These are phyloP conservation scores for Clonostachys rosea DNA, from an alignment of 2,329 filamentous ascomycete genomes.

Conservation along the genomic window DNA sequence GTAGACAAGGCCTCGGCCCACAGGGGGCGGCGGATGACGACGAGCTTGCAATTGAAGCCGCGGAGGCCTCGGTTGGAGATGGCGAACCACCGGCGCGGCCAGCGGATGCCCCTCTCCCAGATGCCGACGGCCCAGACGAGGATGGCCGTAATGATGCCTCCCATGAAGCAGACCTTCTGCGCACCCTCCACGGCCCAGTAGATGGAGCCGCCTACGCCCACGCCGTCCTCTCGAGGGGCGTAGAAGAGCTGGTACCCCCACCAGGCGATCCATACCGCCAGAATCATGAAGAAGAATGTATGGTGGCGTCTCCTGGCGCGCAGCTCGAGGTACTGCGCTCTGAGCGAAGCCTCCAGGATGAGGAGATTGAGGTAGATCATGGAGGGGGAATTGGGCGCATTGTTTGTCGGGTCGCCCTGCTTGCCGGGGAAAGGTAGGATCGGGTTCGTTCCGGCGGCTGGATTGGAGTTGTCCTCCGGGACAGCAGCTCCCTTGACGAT, in stretches of 20 bases:
- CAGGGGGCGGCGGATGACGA: conserved; percentile 79
- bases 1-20: conserved; percentile 74
- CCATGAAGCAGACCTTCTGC: conserved; percentile 88
- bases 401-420: conserved; percentile 67
- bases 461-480: conserved; percentile 37
- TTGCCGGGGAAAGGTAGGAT: conserved; percentile 33
- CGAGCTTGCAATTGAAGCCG: conserved; percentile 93
- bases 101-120: conserved; percentile 91
- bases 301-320: conserved; percentile 86
- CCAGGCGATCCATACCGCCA: conserved; percentile 74
- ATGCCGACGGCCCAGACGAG: conserved; percentile 94
- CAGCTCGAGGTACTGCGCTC: conserved; percentile 87
- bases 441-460: conserved; percentile 34
- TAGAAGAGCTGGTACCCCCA: conserved; percentile 92
- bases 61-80: conserved; percentile 86
- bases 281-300: conserved; percentile 81
- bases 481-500: conserved; percentile 85
- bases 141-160: conserved; percentile 79
- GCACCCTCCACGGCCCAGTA: conserved; percentile 94
- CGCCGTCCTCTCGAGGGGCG: conserved; percentile 91
- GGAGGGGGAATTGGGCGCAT: conserved; percentile 82
- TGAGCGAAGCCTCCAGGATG: conserved; percentile 90
- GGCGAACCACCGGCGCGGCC: conserved; percentile 87
- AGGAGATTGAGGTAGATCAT: conserved; percentile 98
- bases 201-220: conserved; percentile 83